Conservation (phyloP, 78 protist species). For the Isochrysis galbana region DNA sequence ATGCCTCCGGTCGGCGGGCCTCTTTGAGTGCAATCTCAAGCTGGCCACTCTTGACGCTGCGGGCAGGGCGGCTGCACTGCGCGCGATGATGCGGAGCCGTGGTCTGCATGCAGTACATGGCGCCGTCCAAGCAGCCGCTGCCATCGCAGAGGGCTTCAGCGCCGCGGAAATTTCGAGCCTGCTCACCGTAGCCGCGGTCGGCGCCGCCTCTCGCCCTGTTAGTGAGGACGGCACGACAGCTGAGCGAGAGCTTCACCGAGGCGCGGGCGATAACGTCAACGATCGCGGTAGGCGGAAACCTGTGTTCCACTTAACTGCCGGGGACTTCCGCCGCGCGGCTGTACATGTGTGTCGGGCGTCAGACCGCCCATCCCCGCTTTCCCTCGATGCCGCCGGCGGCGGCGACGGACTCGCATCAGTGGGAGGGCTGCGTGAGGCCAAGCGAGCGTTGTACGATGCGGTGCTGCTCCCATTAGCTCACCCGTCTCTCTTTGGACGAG, state of each 20-base stretch:
- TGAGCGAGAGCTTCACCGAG: neutral
- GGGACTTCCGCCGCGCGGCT: neutral
- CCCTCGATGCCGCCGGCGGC: no score
- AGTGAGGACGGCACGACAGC: neutral
- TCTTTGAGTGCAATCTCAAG: no score
- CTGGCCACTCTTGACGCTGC: no score
- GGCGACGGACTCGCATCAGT: no score
- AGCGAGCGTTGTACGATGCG: neutral
- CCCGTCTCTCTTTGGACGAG: neutral
- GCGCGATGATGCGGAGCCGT: no score
- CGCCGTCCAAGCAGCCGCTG: no score
- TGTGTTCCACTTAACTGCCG: neutral
- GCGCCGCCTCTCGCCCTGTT: neutral
- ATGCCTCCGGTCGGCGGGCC: no score
- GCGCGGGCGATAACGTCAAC: neutral
- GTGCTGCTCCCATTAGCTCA: neutral
- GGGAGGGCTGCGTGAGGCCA: no score
- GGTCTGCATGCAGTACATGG: no score
- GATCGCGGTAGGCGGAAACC: neutral
- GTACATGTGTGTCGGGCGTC: neutral
- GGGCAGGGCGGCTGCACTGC: no score
- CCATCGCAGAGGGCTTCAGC: no score
- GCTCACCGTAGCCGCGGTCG: neutral
- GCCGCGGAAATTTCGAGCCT: neutral
- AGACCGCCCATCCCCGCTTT: no score